Evolutionary conservation across 352 stramenopile genomes (phyloP).

Genomic region (Aphanomyces cochlioides): DNA sequence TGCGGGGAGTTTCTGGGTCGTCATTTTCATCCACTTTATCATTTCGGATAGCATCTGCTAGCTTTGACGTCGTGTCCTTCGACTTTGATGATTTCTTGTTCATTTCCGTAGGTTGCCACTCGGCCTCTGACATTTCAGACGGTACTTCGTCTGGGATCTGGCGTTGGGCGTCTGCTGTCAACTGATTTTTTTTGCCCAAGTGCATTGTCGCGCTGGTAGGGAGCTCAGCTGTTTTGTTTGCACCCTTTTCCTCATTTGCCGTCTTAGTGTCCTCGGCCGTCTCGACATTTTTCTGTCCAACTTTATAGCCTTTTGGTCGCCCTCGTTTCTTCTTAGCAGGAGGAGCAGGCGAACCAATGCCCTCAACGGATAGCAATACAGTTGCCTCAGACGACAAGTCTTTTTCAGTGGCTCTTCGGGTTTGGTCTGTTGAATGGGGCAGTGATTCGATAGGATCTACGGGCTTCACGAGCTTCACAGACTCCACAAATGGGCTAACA

Average conservation of each 20-base stretch:
- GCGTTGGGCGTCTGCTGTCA: background rate
- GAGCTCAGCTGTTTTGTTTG: background rate
- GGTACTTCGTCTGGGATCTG: background rate
- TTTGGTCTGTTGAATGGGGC: background rate
- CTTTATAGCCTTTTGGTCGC: background rate
- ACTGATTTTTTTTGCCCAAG: background rate
- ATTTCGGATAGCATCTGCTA: background rate
- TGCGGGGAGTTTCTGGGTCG: conserved; percentile 5
- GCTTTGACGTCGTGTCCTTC: background rate
- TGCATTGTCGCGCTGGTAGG: no score
- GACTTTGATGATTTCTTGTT: conserved; percentile 3
- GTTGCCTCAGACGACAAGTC: no score
- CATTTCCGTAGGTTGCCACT: background rate
- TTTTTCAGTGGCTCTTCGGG: no score
- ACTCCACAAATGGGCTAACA: background rate
- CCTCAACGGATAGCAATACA: no score
- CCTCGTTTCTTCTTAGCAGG: conserved; percentile 13
- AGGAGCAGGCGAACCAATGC: no score
- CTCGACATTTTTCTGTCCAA: background rate
- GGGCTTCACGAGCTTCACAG: background rate
- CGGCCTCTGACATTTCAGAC: conserved; percentile 1
- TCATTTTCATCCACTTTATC: no score
- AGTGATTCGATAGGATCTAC: background rate
- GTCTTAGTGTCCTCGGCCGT: background rate
- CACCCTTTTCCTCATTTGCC: background rate